Conservation (phyloP, 805 yeast genomes). For the Suhomyces sp. region DNA sequence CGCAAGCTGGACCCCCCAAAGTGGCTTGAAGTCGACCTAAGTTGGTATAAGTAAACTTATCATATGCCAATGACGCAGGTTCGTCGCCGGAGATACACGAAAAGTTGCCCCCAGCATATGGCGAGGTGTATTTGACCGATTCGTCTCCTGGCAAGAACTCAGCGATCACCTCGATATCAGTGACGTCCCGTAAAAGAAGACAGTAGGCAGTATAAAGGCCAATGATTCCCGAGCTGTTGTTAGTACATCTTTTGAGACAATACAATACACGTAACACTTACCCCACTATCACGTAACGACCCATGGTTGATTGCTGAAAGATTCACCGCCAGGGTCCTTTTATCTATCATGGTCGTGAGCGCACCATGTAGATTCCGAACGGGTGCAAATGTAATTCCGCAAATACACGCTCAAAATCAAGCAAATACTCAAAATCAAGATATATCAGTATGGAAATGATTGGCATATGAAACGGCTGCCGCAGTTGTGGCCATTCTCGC, state of each 20-base stretch:
- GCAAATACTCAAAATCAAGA: conserved; percentile 33
- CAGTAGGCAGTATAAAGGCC: conserved; percentile 62
- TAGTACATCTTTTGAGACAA: not conserved
- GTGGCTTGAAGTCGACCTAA: conserved; percentile 39
- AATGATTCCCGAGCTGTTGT: conserved; percentile 54
- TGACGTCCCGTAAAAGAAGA: conserved; percentile 41
- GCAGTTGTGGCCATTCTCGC: conserved; percentile 53
- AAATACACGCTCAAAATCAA: conserved; percentile 8
- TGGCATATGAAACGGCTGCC: conserved; percentile 80
- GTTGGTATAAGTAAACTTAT: conserved; percentile 54
- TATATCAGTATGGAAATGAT: conserved; percentile 67
- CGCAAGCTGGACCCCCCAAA: conserved; percentile 52
- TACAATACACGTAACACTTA: conserved; percentile 13
- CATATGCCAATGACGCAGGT: conserved; percentile 41
- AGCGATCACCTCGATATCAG: conserved; percentile 56
- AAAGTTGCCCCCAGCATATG: conserved; percentile 60
- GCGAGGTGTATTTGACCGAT: conserved; percentile 70
- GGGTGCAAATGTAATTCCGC: not conserved
- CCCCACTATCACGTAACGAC: conserved; percentile 29
- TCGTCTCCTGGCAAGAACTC: conserved; percentile 76
- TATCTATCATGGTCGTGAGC: not conserved
- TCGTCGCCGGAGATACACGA: conserved; percentile 56
- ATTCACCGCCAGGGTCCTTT: not conserved
- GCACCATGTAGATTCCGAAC: not conserved
- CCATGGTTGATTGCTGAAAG: conserved; percentile 2